Conservation (phyloP, 2,329 filamentous ascomycete genomes). For the Exophiala oligosperma region DNA sequence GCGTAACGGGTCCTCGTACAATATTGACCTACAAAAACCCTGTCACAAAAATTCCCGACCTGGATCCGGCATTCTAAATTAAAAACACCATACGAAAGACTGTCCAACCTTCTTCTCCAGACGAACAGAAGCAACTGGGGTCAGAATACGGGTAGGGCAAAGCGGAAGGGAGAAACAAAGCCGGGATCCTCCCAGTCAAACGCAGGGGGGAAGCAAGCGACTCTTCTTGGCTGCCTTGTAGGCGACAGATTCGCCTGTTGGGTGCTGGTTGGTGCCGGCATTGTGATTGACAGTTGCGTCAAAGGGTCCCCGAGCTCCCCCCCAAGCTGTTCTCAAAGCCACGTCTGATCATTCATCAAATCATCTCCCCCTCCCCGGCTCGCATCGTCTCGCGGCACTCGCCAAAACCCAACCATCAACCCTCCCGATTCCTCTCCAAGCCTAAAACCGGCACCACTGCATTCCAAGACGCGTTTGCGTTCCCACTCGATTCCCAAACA, state of each 20-base stretch:
- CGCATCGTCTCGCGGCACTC: conserved; percentile 14
- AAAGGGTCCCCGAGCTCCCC: not conserved
- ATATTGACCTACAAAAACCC: no score
- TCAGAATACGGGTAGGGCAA: no score
- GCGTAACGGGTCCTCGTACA: no score
- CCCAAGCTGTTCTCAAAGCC: not conserved
- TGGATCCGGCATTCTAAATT: no score
- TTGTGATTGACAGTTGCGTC: no score
- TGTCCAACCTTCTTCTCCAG: no score
- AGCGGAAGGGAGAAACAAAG: no score
- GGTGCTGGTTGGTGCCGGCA: no score
- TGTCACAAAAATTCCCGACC: no score
- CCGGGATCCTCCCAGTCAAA: no score
- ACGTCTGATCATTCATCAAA: not conserved
- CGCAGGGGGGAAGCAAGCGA: not conserved
- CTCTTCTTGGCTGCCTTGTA: not conserved
- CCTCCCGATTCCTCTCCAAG: not conserved
- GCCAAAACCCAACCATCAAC: not conserved
- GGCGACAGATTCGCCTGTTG: not conserved
- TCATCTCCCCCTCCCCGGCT: conserved; percentile 8
- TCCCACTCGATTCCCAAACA: conserved; percentile 23
- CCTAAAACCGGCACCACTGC: not conserved
- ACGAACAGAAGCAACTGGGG: no score
- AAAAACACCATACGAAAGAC: no score
- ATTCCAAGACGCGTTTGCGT: conserved; percentile 20